Conservation (phyloP, 495 filamentous ascomycete genomes). For the Penicillium angulare region DNA sequence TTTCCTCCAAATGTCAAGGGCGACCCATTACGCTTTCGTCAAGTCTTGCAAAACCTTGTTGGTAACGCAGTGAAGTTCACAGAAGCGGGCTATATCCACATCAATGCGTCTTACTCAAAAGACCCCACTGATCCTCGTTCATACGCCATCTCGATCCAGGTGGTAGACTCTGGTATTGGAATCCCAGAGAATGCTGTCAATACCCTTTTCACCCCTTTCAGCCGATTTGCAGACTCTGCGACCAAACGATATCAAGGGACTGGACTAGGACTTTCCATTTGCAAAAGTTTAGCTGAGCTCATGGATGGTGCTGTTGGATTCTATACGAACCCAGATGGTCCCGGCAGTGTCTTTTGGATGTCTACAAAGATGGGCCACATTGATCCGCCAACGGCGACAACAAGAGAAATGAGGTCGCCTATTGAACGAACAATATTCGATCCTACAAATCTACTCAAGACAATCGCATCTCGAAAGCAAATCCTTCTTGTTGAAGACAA, state of each 20-base stretch:
- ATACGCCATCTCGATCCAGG: conserved; percentile 50
- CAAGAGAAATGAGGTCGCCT: neutral
- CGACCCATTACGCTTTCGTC: conserved; percentile 75
- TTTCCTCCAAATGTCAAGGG: conserved; percentile 48
- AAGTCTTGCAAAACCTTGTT: conserved; percentile 83
- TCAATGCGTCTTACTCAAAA: conserved; percentile 52
- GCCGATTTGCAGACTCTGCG: conserved; percentile 78
- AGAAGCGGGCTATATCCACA: conserved; percentile 62
- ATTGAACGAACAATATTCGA: conserved; percentile 3
- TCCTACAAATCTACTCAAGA: conserved; percentile 18
- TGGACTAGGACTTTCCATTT: conserved; percentile 77
- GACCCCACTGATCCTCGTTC: conserved; percentile 35
- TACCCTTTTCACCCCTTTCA: conserved; percentile 81
- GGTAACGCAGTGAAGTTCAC: conserved; percentile 91
- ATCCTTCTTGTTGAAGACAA: conserved; percentile 61
- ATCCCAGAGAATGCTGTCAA: conserved; percentile 72
- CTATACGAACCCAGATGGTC: conserved; percentile 48
- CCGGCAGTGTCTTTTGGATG: conserved; percentile 62
- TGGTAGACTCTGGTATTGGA: conserved; percentile 82
- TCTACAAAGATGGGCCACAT: conserved; percentile 50
- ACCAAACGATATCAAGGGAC: conserved; percentile 77
- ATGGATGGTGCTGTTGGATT: conserved; percentile 77
- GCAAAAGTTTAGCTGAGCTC: conserved; percentile 73
- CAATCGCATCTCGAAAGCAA: conserved; percentile 43
- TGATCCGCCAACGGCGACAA: neutral